Base-by-base conservation (phyloP, 495 filamentous ascomycete genomes). In the Penicillium cinerascens region DNA sequence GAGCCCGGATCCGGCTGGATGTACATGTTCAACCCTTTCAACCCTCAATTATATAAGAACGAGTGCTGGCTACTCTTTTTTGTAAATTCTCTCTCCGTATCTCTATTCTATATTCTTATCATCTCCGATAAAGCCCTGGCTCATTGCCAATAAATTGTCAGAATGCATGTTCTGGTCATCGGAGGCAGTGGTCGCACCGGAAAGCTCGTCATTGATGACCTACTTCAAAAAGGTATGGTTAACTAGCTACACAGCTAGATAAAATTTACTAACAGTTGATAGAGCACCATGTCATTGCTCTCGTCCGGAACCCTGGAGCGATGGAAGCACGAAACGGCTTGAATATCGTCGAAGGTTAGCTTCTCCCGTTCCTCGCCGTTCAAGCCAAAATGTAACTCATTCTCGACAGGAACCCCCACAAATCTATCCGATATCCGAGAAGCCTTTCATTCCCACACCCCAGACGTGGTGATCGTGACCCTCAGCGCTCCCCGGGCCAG, bases 181-280 rank as follows among this genome's bases (percentile, higher is more conserved):
- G 73, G 73, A 42, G 69, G 64, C 33, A 71, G 58, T 63, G 71
- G 74, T 27, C 72, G 72, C 5, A 71, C 66, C 38, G 72, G 74
- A 60, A 65, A 70, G 54, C 65, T 72, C 25, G 66, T 71, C 13
- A 60, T 73, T 51, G 58, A 64, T 17, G 65, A 72, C 49, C 47
- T 72, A 10, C 64, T 73, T 26, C 20, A 10, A 37, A 55, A 43
- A 59, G 54, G 64, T 64, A 56, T 10, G 52, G 15, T 7, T 2
- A 0, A 8, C 3, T 22, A 4, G 1, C 4, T 29, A 29, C 26
- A 29, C 7, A 29, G 26, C 26, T 1, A 10, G 26, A 9, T 8
- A 5, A 4, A 8, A 6, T 8, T 20, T 0, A 42, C 20, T 27
- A n/a, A 45, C 18, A 13, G 1, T 8, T 17, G 9, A 0, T 11